Evolutionary conservation across 108 stramenopile genomes (phyloP), one percentile per base, ranked within the genome.

Genomic region (Skeletonema tropicum): DNA sequence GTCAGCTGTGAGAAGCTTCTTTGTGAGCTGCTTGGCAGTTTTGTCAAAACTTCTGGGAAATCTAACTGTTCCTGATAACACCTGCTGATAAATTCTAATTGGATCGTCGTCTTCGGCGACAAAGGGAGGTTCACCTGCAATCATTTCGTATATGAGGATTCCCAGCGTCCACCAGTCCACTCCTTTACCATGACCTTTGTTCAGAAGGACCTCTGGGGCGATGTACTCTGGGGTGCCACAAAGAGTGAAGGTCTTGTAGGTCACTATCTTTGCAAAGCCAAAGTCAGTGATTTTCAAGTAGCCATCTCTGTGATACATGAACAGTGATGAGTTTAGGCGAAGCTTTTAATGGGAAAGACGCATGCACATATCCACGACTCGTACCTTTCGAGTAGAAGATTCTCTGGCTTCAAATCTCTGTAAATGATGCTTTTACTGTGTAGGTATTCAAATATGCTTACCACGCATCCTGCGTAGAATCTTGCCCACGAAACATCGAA

Each of bases 171-270:
- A 98, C 89, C 94, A 94, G 62, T 98, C 96, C 15, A 96, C 97
- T 6, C 91, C 92, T 74, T 87, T 94, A n/a, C 93, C 93, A 63
- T 98, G 96, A 14, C 96, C 97, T 69, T 93, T 92, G 66, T 94
- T 95, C 64, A 92, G 86, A 33, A 98, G 81, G 5, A 96, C 89
- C 70, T 98, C 96, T 5, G 97, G 97, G 5, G 95, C 94, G 8
- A 98, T 83, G 60, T 98, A 98, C 49, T 94, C 96, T 9, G 98
- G 97, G 15, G 98, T 99, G 25, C 98, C 97, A 71, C 97, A 97
- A 4, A 99, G 86, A 23, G 98, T 98, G 82, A 91, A 98, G 4
- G 94, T 94, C 42, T 45, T 88, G 80, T 76, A 88, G 2, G 83
- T 61, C 19, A 94, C 86, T 41, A 66, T 68, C 69, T 94, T 95